Conservation (phyloP, 768 basidiomycete species). For the Boletus insuetus region DNA sequence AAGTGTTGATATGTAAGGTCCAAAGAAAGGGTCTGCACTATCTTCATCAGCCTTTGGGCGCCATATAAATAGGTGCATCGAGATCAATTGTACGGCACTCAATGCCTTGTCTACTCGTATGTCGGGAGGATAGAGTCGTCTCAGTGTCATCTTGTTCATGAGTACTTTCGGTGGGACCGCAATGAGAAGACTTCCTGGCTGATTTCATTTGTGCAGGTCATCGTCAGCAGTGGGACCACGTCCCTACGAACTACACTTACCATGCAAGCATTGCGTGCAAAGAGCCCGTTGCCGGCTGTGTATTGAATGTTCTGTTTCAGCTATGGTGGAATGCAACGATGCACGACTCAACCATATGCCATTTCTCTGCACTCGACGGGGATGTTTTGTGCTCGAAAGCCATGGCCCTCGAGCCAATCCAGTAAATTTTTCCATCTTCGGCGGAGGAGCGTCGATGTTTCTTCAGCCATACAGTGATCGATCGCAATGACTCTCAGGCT, state of each 20-base stretch:
- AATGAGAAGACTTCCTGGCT: conserved; percentile 61
- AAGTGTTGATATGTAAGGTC: conserved; percentile 77
- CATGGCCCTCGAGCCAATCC: conserved; percentile 50
- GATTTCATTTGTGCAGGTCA: conserved; percentile 12
- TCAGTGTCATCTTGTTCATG: conserved; percentile 71
- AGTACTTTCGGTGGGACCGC: conserved; percentile 67
- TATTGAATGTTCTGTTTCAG: conserved; percentile 3
- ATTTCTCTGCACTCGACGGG: conserved; percentile 51
- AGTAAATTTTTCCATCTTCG: conserved; percentile 47
- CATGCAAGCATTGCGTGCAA: conserved; percentile 42
- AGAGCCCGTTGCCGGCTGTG: conserved; percentile 67
- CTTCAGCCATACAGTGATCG: not conserved
- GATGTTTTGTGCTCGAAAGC: conserved; percentile 44
- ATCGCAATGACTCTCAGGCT: too few species aligned
- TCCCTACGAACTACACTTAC: conserved; percentile 33
- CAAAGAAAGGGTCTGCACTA: conserved; percentile 55
- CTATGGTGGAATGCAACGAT: not conserved
- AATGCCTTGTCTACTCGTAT: conserved; percentile 28
- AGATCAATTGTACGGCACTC: conserved; percentile 72
- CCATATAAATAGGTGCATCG: conserved; percentile 76
- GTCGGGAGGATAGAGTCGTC: conserved; percentile 49
- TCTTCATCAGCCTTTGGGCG: conserved; percentile 42
- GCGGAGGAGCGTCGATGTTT: conserved; percentile 3
- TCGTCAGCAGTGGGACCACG: not conserved
- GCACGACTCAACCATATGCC: conserved; percentile 43